Evolutionary conservation across 148 eudicot species (phyloP).

Genomic region (Agrostemma githago): DNA sequence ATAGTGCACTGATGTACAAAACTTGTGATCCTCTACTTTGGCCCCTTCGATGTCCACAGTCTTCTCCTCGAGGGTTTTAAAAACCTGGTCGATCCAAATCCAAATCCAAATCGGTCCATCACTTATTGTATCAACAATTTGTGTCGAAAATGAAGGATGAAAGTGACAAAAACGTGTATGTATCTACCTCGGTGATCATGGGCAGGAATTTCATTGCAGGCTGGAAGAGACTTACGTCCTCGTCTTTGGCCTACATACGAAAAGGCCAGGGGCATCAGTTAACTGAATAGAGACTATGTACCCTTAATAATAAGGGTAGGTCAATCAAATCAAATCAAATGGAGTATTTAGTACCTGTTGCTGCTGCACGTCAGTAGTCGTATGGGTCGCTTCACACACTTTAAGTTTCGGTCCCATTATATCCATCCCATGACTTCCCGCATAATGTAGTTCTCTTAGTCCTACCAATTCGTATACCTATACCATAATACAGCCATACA

Average conservation of each 20-base stretch:
- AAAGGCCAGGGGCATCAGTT: not conserved
- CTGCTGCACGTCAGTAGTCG: constrained; percentile 29
- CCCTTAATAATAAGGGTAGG: not conserved
- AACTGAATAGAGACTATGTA: constrained; percentile 7
- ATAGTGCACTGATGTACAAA: constrained; percentile 85
- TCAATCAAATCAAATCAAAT: not conserved
- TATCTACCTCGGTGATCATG: constrained; percentile 72
- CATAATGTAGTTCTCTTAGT: constrained; percentile 70
- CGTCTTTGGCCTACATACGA: constrained; percentile 54
- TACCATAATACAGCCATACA: constrained; percentile 6
- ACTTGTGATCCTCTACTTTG: constrained; percentile 82
- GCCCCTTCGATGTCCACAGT: constrained; percentile 67
- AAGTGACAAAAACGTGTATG: not conserved
- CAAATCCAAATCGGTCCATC: too few relatives aligned
- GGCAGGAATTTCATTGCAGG: constrained; percentile 80
- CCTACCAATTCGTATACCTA: constrained; percentile 78
- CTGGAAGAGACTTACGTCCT: constrained; percentile 71
- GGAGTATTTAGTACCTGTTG: constrained; percentile 30
- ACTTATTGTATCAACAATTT: too few relatives aligned
- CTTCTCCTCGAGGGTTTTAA: constrained; percentile 58
- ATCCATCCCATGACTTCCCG: constrained; percentile 98
- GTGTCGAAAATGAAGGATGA: too few relatives aligned
- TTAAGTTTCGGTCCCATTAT: constrained; percentile 57
- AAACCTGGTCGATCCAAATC: constrained; percentile 40
- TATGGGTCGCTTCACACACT: constrained; percentile 23